Evolutionary conservation across 768 basidiomycete species (phyloP), one percentile per base, ranked within the genome.

Genomic region (Vararia minispora): DNA sequence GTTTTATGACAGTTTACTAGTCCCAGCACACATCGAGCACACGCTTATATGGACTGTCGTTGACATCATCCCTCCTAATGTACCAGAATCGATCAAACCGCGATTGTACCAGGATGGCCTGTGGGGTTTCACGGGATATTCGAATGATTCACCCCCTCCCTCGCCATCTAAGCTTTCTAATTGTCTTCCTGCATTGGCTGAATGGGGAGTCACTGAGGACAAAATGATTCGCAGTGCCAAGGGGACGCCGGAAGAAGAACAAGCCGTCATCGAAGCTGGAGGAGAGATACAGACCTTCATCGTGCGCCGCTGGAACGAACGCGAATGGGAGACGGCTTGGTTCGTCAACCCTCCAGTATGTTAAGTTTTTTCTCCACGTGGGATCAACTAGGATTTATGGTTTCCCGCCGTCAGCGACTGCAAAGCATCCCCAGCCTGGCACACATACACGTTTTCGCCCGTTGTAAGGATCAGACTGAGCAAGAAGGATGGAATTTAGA

Each of bases 311-410:
- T 90, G 88, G 88, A 48, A 52, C 13, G 82, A 86, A 51, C 54
- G 51, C 4, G 68, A 71, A n/a, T 91, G 84, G 86, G 88, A 91
- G 59, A 86, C 85, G 0, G 84, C 83, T 2, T 91, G 88, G 88
- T 89, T 89, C 51, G 80, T 87, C 29, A 90, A 90, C 52, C 87
- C 87, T 29, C 83, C 79, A 35, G 87, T 90, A 50, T 53, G 81
- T 58, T 4, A 35, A 21, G 13, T 33, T 28, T 17, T 41, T 10
- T 37, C 4, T 26, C 40, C 16, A n/a, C n/a, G 13, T 20, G 16
- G 18, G 42, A 21, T 42, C 17, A 20, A 25, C 20, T 8, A 5
- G 13, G 14, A 9, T 17, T 30, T 14, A 28, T 35, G 11, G 21
- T 35, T 20, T n/a, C 3, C 42, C 42, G 24, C 34, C 36, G 28